A percentile compares a stretch with the other conserved stretches of the same genome.
Conservation (phyloP, 305 asterid genomes). For the Ajuga reptans region DNA sequence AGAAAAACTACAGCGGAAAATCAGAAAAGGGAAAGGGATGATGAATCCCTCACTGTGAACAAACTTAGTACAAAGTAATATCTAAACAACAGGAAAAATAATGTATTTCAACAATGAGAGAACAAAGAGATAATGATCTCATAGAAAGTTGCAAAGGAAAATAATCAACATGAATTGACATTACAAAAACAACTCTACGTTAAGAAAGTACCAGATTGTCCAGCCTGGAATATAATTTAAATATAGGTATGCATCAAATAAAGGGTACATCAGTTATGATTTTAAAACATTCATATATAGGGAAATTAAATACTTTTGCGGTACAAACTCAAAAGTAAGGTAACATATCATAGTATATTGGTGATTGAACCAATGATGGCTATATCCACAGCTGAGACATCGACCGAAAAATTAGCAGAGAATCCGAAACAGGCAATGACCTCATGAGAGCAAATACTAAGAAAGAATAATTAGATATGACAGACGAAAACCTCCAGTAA, state of each 20-base stretch:
- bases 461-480: neutral
- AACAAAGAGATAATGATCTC: neutral
- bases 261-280: neutral
- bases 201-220: neutral
- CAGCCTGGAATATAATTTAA: neutral
- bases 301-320: neutral
- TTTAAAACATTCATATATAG: neutral
- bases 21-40: too few species aligned
- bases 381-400: neutral
- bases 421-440: neutral
- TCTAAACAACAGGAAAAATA: too few species aligned
- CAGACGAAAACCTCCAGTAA: neutral
- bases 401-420: neutral
- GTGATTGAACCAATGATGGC: neutral
- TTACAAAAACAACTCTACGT: neutral
- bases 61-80: too few species aligned
- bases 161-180: neutral
- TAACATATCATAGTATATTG: neutral
- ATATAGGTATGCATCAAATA: neutral
- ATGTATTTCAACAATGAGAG: neutral
- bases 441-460: neutral
- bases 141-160: neutral
- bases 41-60: too few species aligned
- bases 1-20: too few species aligned
- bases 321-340: neutral